Percentiles rank a stretch among this genome's conserved stretches.
These are phyloP conservation scores for Sisymbrium altissimum DNA, from an alignment of 345 rosid genomes.

Conservation along the genomic window DNA sequence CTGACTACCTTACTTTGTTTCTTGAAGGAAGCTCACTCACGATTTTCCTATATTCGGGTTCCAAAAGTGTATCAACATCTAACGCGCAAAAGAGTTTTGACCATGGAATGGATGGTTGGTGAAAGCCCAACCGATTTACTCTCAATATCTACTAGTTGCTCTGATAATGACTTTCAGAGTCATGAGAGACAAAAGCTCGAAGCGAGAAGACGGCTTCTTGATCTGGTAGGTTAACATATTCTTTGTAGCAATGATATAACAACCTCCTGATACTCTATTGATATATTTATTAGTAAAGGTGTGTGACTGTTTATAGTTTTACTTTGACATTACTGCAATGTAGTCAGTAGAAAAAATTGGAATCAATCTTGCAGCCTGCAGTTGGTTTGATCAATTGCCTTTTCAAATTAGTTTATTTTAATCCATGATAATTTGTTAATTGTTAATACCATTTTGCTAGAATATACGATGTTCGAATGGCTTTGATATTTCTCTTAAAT, in stretches of 20 bases:
- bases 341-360: neutral
- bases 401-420: neutral
- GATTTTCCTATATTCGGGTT: conserved; percentile 53
- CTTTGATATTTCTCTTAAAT: conserved; percentile 14
- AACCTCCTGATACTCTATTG: neutral
- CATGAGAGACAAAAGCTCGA: conserved; percentile 58
- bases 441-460: conserved; percentile 1
- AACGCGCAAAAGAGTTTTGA: conserved; percentile 76
- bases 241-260: neutral
- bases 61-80: conserved; percentile 69
- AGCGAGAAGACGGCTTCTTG: conserved; percentile 70
- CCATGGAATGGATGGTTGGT: conserved; percentile 97
- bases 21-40: conserved; percentile 79
- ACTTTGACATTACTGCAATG: conserved; percentile 1
- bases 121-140: conserved; percentile 76
- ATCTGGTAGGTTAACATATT: conserved; percentile 55
- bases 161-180: conserved; percentile 39
- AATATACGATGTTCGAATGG: conserved; percentile 4
- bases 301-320: neutral
- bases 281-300: neutral
- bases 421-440: neutral
- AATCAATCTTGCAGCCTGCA: conserved; percentile 5
- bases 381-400: conserved; percentile 4
- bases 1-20: conserved; percentile 21
- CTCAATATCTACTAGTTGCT: conserved; percentile 38